Evolutionary conservation across 345 rosid genomes (phyloP).

Genomic region (Euclidium syriacum): DNA sequence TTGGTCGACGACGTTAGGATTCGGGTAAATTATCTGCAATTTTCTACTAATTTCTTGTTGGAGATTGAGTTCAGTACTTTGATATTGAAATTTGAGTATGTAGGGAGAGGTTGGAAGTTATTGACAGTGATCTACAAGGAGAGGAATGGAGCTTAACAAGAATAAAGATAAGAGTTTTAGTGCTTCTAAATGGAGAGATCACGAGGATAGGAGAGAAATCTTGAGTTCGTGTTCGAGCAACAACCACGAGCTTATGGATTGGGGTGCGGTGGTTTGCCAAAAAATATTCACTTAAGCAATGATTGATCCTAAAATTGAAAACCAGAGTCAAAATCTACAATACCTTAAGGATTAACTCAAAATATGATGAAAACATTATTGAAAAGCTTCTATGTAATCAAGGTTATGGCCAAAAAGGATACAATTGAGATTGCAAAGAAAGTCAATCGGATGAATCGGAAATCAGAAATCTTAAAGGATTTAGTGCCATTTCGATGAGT

Average conservation of each 20-base stretch:
- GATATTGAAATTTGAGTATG: neutral
- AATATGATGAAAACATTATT: too few relatives aligned
- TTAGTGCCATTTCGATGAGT: constrained; percentile 51
- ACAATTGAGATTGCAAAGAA: constrained; percentile 58
- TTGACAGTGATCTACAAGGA: constrained; percentile 87
- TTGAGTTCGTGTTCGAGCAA: constrained; percentile 35
- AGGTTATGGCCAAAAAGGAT: too few relatives aligned
- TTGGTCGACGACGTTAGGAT: constrained; percentile 88
- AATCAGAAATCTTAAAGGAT: constrained; percentile 43
- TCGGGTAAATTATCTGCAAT: constrained; percentile 44
- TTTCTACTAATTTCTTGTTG: neutral
- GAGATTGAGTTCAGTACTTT: too few relatives aligned
- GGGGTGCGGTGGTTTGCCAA: constrained; percentile 36
- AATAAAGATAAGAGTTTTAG: too few relatives aligned
- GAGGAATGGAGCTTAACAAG: too few relatives aligned
- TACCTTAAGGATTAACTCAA: constrained; percentile 37
- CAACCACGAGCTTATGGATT: constrained; percentile 35
- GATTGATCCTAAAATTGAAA: too few relatives aligned
- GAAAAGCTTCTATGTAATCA: too few relatives aligned
- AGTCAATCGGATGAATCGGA: constrained; percentile 38
- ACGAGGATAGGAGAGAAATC: constrained; percentile 36
- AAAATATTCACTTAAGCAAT: too few relatives aligned
- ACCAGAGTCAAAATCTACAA: constrained; percentile 50
- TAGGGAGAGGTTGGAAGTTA: constrained; percentile 88
- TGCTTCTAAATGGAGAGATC: constrained; percentile 34